Conservation (phyloP, 768 basidiomycete genomes). For the Amanita rubescens region DNA sequence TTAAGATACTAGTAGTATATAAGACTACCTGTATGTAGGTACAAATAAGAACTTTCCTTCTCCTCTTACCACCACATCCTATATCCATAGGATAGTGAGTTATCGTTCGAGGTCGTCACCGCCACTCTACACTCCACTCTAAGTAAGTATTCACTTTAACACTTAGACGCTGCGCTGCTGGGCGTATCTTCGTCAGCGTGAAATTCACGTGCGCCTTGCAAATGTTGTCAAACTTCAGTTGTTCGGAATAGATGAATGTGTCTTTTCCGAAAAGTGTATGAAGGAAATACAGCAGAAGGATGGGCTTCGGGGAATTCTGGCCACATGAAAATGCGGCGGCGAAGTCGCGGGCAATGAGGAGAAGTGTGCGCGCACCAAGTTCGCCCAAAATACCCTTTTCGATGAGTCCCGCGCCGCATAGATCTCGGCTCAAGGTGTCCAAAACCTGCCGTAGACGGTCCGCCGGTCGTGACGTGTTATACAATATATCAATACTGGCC, state of each 20-base stretch:
- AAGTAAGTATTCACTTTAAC: no score
- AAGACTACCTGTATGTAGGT: no score
- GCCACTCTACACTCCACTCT: no score
- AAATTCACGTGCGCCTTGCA: constrained; percentile 12
- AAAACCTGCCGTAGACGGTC: constrained; percentile 5
- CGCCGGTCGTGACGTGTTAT: neutral
- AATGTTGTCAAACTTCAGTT: constrained; percentile 10
- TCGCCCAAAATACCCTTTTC: constrained; percentile 14
- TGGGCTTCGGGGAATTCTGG: neutral
- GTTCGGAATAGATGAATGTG: neutral
- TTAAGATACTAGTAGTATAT: no score
- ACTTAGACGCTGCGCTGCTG: no score
- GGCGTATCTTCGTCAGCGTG: no score
- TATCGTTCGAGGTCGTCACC: no score
- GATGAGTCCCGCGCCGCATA: constrained; percentile 11
- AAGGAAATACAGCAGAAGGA: neutral
- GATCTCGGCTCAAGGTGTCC: constrained; percentile 9
- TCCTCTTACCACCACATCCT: no score
- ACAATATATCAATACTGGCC: constrained; percentile 8
- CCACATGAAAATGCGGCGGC: constrained; percentile 7
- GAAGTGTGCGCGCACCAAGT: constrained; percentile 11
- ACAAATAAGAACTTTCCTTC: no score
- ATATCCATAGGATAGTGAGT: no score
- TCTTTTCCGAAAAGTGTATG: neutral
- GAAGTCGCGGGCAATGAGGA: constrained; percentile 11